Percentiles rank a stretch among this genome's conserved stretches.
Conservation (phyloP, 768 basidiomycete species). For the Mycena rebaudengoi region DNA sequence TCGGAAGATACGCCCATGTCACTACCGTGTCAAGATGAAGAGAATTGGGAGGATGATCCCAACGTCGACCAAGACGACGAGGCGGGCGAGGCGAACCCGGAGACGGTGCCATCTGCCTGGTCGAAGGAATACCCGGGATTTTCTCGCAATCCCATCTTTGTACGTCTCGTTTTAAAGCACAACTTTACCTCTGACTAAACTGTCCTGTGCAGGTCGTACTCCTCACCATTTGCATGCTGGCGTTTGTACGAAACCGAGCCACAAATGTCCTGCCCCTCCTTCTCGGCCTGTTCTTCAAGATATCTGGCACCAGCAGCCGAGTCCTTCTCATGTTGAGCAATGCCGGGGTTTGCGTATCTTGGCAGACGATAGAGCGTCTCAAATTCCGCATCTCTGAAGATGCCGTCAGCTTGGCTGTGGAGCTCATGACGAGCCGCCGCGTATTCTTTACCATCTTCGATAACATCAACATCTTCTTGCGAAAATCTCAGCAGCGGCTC, state of each 20-base stretch:
- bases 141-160: conserved; percentile 31
- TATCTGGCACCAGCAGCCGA: conserved; percentile 36
- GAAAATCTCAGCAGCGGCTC: conserved; percentile 39
- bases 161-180: too few species aligned
- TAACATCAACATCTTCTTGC: conserved; percentile 43
- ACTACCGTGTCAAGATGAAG: neutral
- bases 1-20: neutral
- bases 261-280: conserved; percentile 38
- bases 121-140: conserved; percentile 18
- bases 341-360: conserved; percentile 35
- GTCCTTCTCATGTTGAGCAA: conserved; percentile 37
- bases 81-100: neutral
- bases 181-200: too few species aligned
- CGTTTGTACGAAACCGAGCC: conserved; percentile 34
- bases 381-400: conserved; percentile 35
- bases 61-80: conserved; percentile 2
- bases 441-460: conserved; percentile 36
- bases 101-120: neutral
- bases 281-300: conserved; percentile 40
- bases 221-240: conserved; percentile 28
- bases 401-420: conserved; percentile 29
- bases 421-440: conserved; percentile 32
- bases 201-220: conserved; percentile 7
- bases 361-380: conserved; percentile 35
- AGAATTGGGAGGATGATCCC: conserved; percentile 13